phyloP scores from a whole-genome alignment of 148 eudicot species.

The Chenopodium suecicum region DNA sequence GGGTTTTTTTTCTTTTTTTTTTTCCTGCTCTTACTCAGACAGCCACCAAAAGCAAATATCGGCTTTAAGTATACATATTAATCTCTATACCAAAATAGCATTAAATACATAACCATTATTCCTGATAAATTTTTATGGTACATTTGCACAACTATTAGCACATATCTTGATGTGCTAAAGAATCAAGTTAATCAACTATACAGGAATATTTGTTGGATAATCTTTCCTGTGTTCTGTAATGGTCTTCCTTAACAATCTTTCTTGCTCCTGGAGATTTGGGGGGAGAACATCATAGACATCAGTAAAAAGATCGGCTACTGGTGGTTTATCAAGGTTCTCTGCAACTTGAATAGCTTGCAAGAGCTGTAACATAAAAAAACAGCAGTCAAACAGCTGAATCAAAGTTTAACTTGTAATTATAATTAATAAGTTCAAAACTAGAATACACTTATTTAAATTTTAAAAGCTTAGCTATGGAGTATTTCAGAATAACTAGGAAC shows the following conservation, averaged over 20 bases:
- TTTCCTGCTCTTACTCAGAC: no score
- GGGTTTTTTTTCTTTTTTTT: no score
- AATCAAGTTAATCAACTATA: slow-evolving; percentile 14
- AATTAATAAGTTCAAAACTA: neutral
- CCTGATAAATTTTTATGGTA: neutral
- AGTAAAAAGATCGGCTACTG: slow-evolving; percentile 54
- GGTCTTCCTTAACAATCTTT: slow-evolving; percentile 37
- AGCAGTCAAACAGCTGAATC: neutral
- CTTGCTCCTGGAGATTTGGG: slow-evolving; percentile 47
- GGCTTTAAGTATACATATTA: neutral
- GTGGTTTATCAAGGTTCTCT: slow-evolving; percentile 60
- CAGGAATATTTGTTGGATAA: slow-evolving; percentile 42
- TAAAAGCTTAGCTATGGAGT: neutral
- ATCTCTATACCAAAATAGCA: neutral
- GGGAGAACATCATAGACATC: slow-evolving; percentile 63
- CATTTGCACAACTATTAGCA: neutral
- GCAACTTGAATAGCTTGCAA: slow-evolving; percentile 65
- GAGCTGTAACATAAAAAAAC: slow-evolving; percentile 34
- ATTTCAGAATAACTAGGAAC: neutral
- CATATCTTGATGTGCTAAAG: neutral
- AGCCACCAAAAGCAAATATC: neutral
- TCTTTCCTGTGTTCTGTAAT: slow-evolving; percentile 30
- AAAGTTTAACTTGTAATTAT: neutral
- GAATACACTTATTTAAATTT: neutral
- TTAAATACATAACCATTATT: neutral